Base-by-base conservation (phyloP, 257 asterid species). In the Capsicum baccatum region DNA sequence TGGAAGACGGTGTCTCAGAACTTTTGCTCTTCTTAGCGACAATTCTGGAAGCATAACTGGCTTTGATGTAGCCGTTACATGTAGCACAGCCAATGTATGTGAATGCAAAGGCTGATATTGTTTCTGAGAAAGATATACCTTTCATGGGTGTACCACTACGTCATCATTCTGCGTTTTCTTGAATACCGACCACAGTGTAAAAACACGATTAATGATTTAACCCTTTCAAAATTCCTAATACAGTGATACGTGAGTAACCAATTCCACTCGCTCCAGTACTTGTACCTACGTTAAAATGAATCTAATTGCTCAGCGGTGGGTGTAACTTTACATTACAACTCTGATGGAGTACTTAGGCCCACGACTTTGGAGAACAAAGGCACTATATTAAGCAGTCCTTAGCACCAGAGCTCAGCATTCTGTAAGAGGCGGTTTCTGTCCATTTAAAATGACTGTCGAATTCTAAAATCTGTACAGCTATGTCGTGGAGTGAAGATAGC, bases 21-120 rank as follows among this genome's bases (percentile, higher is more conserved):
- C 88, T 86, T 84, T 90, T 91, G 69, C 89, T 88, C 90, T 89
- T 96, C 92, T 93, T 96, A 81, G 97, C 94, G 54, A 91, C 88
- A 83, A 94, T 88, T 85, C 59, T 88, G 89, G 92, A 87, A 79
- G 90, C 84, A 80, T 21, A 88, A 84, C 2, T 35, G 54, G 81
- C 48, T 10, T 44, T 80, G 86, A 83, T 73, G 84, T 85, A 62
- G 11, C 82, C 37, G 71, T 68, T 67, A 80, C 62, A 56, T 58
- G 71, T 66, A 68, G 16, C 71, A 64, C 70, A 67, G 83, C 87
- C 86, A 81, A 85, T 83, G 85, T 84, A 89, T 44, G 92, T 60
- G 68, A 89, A 85, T 85, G 88, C 76, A 76, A 83, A 85, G 50
- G 84, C 66, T 42, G 92, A 84, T 54, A 89, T 59, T 78, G 88